Evolutionary conservation across 148 eudicot species (phyloP), one percentile per base, ranked within the genome.

Genomic region (Spergularia marina): DNA sequence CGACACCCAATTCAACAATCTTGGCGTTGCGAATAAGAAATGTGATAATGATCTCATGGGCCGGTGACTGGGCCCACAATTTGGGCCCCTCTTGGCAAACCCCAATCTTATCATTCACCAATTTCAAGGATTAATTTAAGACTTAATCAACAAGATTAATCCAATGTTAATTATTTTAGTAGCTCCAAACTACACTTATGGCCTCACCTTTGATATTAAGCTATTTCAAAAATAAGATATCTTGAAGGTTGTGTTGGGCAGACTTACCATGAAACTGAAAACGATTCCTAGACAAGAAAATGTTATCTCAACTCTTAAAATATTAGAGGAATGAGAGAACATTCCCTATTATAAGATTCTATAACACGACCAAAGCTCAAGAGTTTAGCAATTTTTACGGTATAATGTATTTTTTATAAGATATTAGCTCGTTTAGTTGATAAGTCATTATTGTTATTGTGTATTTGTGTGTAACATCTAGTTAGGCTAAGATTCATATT

Each of bases 31-130:
- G 53, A 75, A 72, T 74, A 84, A 79, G 83, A 83, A 81, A 78
- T 44, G 62, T 57, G 77, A 79, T 54, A 21, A 69, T 82, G 85
- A 84, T 82, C 81, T 84, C 83, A 82, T 82, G 84, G 85, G 87
- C 83, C 82, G 82, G 84, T 73, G 77, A 59, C 7, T 65, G 80
- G 72, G 55, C 63, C 78, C 82, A 75, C 75, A 53, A 11, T 52
- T 65, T 66, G 49, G 76, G 54, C 72, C 72, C 72, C 72, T 61
- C 34, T 41, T 39, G 8, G 67, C 63, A 56, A 59, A n/a, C 51
- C 65, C 57, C 78, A 76, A 30, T 77, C 79, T 25, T 79, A 25
- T 67, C 55, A 79, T 10, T 57, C 51, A 59, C 69, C 30, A 49
- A 40, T 14, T 12, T 54, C 54, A 39, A 68, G 14, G n/a, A 68